Evolutionary conservation across 2,329 filamentous ascomycete genomes (phyloP), one percentile per base, ranked within the genome.

Genomic region (Pseudohalonectria lignicola): DNA sequence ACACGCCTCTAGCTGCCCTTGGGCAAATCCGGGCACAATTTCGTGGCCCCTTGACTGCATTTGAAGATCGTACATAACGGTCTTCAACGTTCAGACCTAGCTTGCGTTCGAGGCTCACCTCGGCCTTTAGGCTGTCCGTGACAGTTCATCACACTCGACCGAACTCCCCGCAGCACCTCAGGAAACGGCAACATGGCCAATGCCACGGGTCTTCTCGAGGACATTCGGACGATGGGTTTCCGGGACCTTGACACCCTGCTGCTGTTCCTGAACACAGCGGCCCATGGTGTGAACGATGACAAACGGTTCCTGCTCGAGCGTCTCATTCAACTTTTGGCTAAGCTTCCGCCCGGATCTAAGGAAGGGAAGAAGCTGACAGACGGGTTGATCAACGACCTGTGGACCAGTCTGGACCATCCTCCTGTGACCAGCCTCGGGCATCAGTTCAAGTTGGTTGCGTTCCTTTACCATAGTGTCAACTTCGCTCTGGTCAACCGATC

Each of bases 401-500:
- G 71, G 71, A 57, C 60, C 34, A 70, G 63, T 39, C 57, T 76
- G 7, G 61, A 73, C 40, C 71, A 76, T 38, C 71, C 71, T 0
- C 72, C 72, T 1, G 45, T 68, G 31, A 59, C 53, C 38, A 65
- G 64, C 32, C 53, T 64, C 3, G 61, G 63, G 3, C 59, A 59
- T 12, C 54, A 62, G 37, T 53, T 61, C 46, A 59, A 60, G 54
- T 67, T 57, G 4, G 54, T 59, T 30, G 47, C 60, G 52, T 55
- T n/a, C n/a, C n/a, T n/a, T n/a, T n/a, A n/a, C n/a, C n/a, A n/a
- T n/a, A n/a, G n/a, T n/a, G n/a, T n/a, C n/a, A n/a, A n/a, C n/a
- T n/a, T n/a, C n/a, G n/a, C n/a, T n/a, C n/a, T n/a, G n/a, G n/a
- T n/a, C n/a, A n/a, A n/a, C n/a, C n/a, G n/a, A n/a, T n/a, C n/a